phyloP scores from a whole-genome alignment of 345 rosid species.

The Citropsis articulata region DNA sequence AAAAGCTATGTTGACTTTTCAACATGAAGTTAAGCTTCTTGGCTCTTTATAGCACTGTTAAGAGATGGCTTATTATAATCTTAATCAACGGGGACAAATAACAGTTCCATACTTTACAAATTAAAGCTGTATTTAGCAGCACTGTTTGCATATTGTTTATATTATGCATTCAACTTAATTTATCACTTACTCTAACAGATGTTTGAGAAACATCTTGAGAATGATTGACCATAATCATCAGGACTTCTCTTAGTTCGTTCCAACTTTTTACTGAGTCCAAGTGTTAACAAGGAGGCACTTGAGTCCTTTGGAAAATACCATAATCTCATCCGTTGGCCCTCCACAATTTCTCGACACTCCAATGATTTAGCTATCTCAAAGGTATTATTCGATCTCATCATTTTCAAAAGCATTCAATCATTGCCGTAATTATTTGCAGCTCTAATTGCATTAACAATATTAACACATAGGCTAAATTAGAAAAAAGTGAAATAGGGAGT shows the following conservation, averaged over 20 bases:
- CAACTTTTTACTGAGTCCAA: constrained; percentile 16
- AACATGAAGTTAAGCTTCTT: no score
- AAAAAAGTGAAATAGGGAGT: constrained; percentile 32
- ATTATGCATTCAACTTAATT: no score
- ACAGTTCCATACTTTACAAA: no score
- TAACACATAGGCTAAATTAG: constrained; percentile 33
- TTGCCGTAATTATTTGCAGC: no score
- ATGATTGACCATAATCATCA: constrained; percentile 35
- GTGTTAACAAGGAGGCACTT: constrained; percentile 10
- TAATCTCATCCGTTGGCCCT: constrained; percentile 32
- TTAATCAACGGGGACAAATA: no score
- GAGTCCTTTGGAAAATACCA: constrained; percentile 25
- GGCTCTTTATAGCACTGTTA: no score
- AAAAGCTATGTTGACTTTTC: no score
- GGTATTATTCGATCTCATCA: constrained; percentile 18
- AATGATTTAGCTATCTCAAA: constrained; percentile 43
- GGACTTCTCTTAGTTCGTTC: constrained; percentile 30
- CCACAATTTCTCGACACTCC: constrained; percentile 38
- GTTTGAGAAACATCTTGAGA: constrained; percentile 38
- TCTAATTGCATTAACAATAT: no score
- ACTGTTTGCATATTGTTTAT: no score
- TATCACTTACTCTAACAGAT: background rate
- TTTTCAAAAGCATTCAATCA: no score
- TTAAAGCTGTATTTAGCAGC: no score
- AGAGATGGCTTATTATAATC: no score